Evolutionary conservation across 805 yeast species (phyloP).

Genomic region (Nakazawaea wyomingensis): DNA sequence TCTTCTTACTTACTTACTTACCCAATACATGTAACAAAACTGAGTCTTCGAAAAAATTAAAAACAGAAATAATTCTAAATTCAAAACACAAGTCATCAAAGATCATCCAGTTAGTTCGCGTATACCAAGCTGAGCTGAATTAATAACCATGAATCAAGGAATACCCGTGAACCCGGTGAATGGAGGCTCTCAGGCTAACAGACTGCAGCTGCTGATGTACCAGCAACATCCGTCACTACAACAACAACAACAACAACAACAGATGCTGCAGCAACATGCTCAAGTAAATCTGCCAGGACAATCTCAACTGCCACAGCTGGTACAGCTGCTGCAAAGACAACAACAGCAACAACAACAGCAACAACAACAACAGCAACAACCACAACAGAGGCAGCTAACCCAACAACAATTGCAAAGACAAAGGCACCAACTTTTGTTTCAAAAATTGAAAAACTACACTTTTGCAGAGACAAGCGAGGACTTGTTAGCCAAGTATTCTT

Average conservation of each 20-base stretch:
- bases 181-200: not conserved
- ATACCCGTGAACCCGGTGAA: slow-evolving; percentile 12
- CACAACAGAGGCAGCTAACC: slow-evolving; percentile 35
- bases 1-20: no score
- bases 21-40: no score
- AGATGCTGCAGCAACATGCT: slow-evolving; percentile 14
- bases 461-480: slow-evolving; percentile 71
- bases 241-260: slow-evolving; percentile 20
- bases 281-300: slow-evolving; percentile 14
- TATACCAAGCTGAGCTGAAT: not conserved
- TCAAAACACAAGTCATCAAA: no score
- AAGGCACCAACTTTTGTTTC: slow-evolving; percentile 25
- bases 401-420: slow-evolving; percentile 36
- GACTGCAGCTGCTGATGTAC: not conserved
- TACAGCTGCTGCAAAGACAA: slow-evolving; percentile 23
- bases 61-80: no score
- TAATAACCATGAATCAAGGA: slow-evolving; percentile 9
- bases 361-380: slow-evolving; percentile 23
- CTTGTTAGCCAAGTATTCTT: slow-evolving; percentile 69
- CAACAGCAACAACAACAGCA: slow-evolving; percentile 19
- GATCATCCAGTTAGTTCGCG: no score
- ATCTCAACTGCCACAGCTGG: slow-evolving; percentile 14
- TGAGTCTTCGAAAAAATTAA: no score
- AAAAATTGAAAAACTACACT: slow-evolving; percentile 41
- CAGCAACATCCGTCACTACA: not conserved